These are phyloP conservation scores for Debaryomyces tyrocola DNA, from an alignment of 805 yeast species.

Conservation along the genomic window DNA sequence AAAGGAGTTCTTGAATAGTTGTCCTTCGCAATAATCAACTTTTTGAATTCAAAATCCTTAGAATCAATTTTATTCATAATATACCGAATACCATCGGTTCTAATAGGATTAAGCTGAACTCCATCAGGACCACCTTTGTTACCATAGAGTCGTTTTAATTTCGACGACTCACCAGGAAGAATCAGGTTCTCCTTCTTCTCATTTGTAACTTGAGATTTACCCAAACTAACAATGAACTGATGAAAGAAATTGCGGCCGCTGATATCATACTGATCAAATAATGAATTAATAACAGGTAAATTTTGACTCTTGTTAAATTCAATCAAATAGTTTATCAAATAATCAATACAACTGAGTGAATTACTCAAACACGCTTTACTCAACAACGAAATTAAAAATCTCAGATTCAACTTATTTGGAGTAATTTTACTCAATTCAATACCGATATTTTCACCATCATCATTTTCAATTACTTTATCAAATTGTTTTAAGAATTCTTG, in stretches of 20 bases:
- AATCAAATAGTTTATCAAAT: conserved; percentile 48
- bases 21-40: conserved; percentile 61
- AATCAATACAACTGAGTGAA: conserved; percentile 57
- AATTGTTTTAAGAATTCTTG: conserved; percentile 20
- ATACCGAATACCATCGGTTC: conserved; percentile 56
- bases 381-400: conserved; percentile 57
- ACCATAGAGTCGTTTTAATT: conserved; percentile 48
- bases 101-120: conserved; percentile 48
- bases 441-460: conserved; percentile 46
- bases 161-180: conserved; percentile 44
- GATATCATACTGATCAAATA: conserved; percentile 65
- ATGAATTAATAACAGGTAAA: conserved; percentile 14
- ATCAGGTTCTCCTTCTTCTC: conserved; percentile 27
- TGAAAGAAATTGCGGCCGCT: conserved; percentile 84
- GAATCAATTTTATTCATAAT: conserved; percentile 51
- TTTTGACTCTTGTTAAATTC: conserved; percentile 37
- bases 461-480: conserved; percentile 28
- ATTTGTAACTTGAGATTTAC: conserved; percentile 53
- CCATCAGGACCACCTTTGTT: conserved; percentile 48
- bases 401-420: conserved; percentile 50
- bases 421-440: conserved; percentile 38
- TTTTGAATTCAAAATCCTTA: conserved; percentile 10
- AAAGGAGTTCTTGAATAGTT: conserved; percentile 80
- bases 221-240: conserved; percentile 75
- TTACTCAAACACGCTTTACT: conserved; percentile 63